A percentile compares a stretch with the other conserved stretches of the same genome.
Evolutionary conservation across 1,284 basidiomycete genomes (phyloP).

Genomic region (Cryptococcus wingfieldii): DNA sequence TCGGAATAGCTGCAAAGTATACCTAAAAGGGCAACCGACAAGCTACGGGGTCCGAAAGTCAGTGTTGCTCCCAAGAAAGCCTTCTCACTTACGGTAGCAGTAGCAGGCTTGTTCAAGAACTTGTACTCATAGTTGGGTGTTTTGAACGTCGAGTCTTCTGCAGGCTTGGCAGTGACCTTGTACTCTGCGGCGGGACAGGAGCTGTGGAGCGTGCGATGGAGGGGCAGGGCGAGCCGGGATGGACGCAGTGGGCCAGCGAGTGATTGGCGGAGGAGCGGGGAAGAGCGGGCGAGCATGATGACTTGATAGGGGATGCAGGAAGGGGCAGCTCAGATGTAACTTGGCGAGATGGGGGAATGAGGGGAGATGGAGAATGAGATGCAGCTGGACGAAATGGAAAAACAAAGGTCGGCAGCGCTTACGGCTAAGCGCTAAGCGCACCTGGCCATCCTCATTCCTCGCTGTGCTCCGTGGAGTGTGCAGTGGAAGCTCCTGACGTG

Average conservation of each 20-base stretch:
- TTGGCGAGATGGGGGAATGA: too few relatives aligned
- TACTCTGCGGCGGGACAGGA: background rate
- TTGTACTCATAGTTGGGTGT: conserved; percentile 40
- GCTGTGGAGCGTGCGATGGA: background rate
- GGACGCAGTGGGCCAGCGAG: background rate
- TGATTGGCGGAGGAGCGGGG: background rate
- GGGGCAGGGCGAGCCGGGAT: background rate
- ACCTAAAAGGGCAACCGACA: conserved; percentile 72
- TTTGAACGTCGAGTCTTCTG: conserved; percentile 2
- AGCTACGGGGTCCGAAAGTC: conserved; percentile 51
- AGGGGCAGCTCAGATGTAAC: too few relatives aligned
- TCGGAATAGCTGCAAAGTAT: conserved; percentile 15
- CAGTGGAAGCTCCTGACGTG: too few relatives aligned
- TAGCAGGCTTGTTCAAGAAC: conserved; percentile 66
- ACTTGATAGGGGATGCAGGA: too few relatives aligned
- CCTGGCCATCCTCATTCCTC: too few relatives aligned
- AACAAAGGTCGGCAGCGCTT: too few relatives aligned
- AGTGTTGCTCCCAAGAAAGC: background rate
- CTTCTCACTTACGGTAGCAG: conserved; percentile 57
- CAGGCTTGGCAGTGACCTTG: conserved; percentile 13
- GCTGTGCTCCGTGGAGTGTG: too few relatives aligned
- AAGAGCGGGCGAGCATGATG: background rate
- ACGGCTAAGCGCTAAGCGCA: too few relatives aligned
- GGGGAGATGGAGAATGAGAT: too few relatives aligned
- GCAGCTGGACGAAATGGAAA: too few relatives aligned